phyloP scores from a whole-genome alignment of 345 rosid species.

The Hirschfeldia incana region DNA sequence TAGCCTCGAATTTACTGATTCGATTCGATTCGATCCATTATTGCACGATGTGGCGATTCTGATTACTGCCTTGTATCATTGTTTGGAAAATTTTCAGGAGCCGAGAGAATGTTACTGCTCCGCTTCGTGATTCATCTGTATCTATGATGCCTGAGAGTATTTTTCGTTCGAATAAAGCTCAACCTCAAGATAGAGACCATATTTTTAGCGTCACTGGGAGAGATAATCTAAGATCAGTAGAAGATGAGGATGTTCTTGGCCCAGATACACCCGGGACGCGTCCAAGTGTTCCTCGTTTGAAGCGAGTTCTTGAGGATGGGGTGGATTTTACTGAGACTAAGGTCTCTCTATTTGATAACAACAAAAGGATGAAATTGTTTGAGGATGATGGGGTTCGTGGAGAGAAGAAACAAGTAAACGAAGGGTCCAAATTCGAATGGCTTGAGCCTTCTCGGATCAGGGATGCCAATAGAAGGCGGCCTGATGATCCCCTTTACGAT shows the following conservation, averaged over 20 bases:
- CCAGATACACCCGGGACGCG: slow-evolving; percentile 79
- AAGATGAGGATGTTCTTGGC: slow-evolving; percentile 49
- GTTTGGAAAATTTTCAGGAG: slow-evolving; percentile 43
- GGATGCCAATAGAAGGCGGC: slow-evolving; percentile 79
- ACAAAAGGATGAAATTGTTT: slow-evolving; percentile 61
- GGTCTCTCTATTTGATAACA: slow-evolving; percentile 35
- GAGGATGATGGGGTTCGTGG: slow-evolving; percentile 43
- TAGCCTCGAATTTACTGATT: slow-evolving; percentile 1
- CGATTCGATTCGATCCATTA: background rate
- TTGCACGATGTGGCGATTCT: background rate
- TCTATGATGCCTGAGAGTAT: slow-evolving; percentile 32
- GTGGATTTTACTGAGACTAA: slow-evolving; percentile 37
- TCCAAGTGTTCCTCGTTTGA: slow-evolving; percentile 57
- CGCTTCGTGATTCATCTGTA: slow-evolving; percentile 28
- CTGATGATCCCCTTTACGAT: slow-evolving; percentile 76
- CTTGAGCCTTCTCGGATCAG: slow-evolving; percentile 70
- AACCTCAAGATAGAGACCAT: slow-evolving; percentile 34
- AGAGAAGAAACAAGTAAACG: slow-evolving; percentile 49
- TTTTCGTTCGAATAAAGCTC: slow-evolving; percentile 26
- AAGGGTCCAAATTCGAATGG: slow-evolving; percentile 84
- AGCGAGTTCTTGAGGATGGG: slow-evolving; percentile 64
- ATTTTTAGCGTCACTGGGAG: slow-evolving; percentile 25
- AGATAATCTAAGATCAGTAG: slow-evolving; percentile 26
- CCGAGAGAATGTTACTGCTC: slow-evolving; percentile 3
- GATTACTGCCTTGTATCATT: background rate